Conservation (phyloP, 106 monocot species). For the Hemerocallis citrina region DNA sequence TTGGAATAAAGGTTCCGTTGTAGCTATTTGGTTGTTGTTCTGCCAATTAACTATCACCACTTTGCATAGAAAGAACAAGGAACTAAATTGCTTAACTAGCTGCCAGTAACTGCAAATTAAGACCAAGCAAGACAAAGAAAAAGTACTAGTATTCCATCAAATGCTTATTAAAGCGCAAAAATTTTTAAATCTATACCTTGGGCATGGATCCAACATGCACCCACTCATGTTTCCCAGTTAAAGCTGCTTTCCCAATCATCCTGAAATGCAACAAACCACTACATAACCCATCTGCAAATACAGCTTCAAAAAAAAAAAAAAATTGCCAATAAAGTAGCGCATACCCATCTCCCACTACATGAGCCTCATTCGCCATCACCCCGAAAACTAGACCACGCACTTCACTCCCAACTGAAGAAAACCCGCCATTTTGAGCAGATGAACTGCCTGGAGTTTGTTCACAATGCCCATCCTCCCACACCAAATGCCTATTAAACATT, state of each 20-base stretch:
- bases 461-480: slow-evolving; percentile 64
- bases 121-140: too few species aligned
- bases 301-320: not conserved
- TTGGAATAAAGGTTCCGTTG: too few species aligned
- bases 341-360: slow-evolving; percentile 60
- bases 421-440: slow-evolving; percentile 3
- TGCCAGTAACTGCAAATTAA: too few species aligned
- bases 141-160: too few species aligned
- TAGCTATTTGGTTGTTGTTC: too few species aligned
- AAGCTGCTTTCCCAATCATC: slow-evolving; percentile 38
- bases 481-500: slow-evolving; percentile 46
- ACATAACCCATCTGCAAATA: not conserved
- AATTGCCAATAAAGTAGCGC: slow-evolving; percentile 12
- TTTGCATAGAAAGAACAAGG: too few species aligned
- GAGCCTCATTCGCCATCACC: slow-evolving; percentile 48
- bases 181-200: not conserved
- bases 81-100: too few species aligned
- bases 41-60: too few species aligned
- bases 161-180: too few species aligned
- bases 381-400: slow-evolving; percentile 33
- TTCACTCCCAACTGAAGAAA: slow-evolving; percentile 2
- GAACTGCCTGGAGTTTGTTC: not conserved
- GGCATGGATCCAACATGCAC: slow-evolving; percentile 13
- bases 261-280: slow-evolving; percentile 18
- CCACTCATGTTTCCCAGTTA: slow-evolving; percentile 58